phyloP scores from a whole-genome alignment of 768 basidiomycete genomes.

The Boletus pseudopeckii region DNA sequence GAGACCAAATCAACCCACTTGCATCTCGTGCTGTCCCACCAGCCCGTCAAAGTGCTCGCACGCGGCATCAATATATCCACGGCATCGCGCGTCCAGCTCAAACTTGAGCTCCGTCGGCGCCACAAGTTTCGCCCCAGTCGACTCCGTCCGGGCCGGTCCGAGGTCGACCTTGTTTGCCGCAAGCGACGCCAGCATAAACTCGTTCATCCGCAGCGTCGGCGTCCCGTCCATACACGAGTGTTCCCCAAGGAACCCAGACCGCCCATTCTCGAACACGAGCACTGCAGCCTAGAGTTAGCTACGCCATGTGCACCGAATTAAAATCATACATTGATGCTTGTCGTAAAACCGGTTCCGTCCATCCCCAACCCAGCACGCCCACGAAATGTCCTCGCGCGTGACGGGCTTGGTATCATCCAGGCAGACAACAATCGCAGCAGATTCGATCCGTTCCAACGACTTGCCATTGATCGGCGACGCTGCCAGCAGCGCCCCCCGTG shows the following conservation, averaged over 20 bases:
- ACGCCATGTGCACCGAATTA: neutral
- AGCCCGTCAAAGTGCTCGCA: conserved; percentile 71
- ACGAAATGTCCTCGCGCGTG: conserved; percentile 77
- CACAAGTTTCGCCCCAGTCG: conserved; percentile 42
- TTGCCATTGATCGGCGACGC: conserved; percentile 63
- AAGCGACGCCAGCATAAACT: conserved; percentile 81
- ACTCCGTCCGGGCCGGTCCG: conserved; percentile 44
- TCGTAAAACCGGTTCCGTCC: conserved; percentile 93
- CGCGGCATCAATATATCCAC: conserved; percentile 52
- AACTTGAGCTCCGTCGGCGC: conserved; percentile 69
- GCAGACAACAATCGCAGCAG: conserved; percentile 82
- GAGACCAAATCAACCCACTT: conserved; percentile 40
- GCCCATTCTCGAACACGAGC: conserved; percentile 92
- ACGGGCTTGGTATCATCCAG: conserved; percentile 82
- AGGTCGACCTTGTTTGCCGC: conserved; percentile 73
- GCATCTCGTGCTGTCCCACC: conserved; percentile 75
- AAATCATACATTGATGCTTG: conserved; percentile 81
- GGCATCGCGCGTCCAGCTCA: conserved; percentile 53
- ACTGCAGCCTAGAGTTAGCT: conserved; percentile 43
- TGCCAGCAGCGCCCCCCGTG: conserved; percentile 58
- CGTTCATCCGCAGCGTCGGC: conserved; percentile 91
- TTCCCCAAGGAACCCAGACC: conserved; percentile 88
- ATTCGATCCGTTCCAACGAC: conserved; percentile 78
- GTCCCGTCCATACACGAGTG: conserved; percentile 94
- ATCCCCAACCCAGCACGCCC: conserved; percentile 85